Base-by-base conservation (phyloP, 192 early-diverging fungal genomes). In the Coemansia sp. region DNA sequence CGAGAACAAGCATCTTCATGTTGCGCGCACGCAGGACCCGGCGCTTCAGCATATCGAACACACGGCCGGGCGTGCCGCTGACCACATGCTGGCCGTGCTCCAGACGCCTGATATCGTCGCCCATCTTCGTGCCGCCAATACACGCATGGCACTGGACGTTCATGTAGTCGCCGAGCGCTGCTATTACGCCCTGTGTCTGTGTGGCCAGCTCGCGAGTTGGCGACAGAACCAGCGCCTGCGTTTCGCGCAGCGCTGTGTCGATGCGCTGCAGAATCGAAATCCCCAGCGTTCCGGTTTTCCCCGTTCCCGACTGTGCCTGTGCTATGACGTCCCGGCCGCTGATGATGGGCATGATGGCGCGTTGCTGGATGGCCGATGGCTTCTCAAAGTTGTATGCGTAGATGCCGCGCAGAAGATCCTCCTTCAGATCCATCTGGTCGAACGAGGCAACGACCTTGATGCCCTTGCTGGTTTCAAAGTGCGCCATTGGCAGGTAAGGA, bases 351-450 rank as follows among this genome's bases (percentile, higher is more conserved):
- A 87, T 75, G 63, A 98, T 99, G 46, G 95, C 95, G 83, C 97
- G 90, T 83, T 99, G 97, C 80, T 99, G 97, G 85, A 99, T 99
- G 63, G 97, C 94, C 5, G 95, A 98, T 5, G 95, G 97, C 73
- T 93, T 92, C 76, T 99, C 97, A 87, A 96, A 97, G 84, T 94
- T 95, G 87, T 97, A 97, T 20, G 95, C 97, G 74, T 97, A 99
- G 80, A 99, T 95, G 56, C 97, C 97, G 69, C 97, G 87, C 56
- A 99, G 79, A 42, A 99, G 85, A 70, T 99, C 95, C 66, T 98
- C 95, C 78, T 99, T 99, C 65, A 99, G 85, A n/a, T 90, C 89
- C 83, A 99, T 92, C n/a, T 90, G 84, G 79, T 98, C 97, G 62
- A 99, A 99, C 7, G 95, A 91, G 37, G 88, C 76, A 41, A 94